A percentile compares a stretch with the other conserved stretches of the same genome.
Evolutionary conservation across 805 yeast species (phyloP).

Genomic region (Yarrowia sp.): DNA sequence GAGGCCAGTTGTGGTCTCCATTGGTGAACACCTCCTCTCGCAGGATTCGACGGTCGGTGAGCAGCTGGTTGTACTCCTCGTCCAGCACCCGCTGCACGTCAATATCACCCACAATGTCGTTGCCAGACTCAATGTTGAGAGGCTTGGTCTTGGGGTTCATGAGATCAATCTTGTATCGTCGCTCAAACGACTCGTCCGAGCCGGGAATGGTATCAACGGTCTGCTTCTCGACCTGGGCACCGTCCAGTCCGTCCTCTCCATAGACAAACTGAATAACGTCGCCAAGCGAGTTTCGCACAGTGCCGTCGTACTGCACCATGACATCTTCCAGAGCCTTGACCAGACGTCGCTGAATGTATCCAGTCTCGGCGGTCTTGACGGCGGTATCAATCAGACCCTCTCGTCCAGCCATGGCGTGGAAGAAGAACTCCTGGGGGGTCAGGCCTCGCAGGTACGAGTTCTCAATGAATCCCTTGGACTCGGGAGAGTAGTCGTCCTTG

Average conservation of each 20-base stretch:
- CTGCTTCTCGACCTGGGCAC: constrained; percentile 96
- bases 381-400: constrained; percentile 99
- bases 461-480: constrained; percentile 97
- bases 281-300: constrained; percentile 96
- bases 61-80: constrained; percentile 79
- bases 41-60: constrained; percentile 76
- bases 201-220: constrained; percentile 95
- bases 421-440: constrained; percentile 98
- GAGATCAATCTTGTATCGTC: constrained; percentile 84
- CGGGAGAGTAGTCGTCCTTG: constrained; percentile 98
- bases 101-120: constrained; percentile 88
- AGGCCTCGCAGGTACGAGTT: constrained; percentile 96
- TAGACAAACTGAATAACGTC: constrained; percentile 94
- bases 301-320: constrained; percentile 98
- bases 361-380: constrained; percentile 98
- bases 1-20: constrained; percentile 97
- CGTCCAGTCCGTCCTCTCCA: constrained; percentile 99
- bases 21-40: constrained; percentile 83
- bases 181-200: constrained; percentile 80
- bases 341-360: constrained; percentile 97
- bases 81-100: constrained; percentile 82
- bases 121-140: constrained; percentile 82
- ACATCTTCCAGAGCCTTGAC: constrained; percentile 96
- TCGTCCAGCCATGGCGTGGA: constrained; percentile 99
- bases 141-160: constrained; percentile 69